Evolutionary conservation across 2,329 filamentous ascomycete genomes (phyloP), one percentile per base, ranked within the genome.

Genomic region (Lasiodiplodia gonubiensis): DNA sequence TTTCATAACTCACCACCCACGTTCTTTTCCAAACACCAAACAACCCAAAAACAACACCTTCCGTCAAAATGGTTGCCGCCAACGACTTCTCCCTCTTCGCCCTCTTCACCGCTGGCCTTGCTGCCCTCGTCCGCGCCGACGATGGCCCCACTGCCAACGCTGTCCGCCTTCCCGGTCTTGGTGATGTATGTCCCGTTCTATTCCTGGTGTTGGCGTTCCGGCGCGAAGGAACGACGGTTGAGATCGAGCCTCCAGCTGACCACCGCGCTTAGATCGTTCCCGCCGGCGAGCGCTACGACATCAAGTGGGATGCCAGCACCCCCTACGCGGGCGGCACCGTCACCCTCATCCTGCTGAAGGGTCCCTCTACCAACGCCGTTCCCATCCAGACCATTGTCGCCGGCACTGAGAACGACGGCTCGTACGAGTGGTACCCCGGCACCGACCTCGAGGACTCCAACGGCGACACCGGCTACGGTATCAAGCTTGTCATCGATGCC

Each of bases 261-360:
- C 39, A 49, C 16, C 27, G 51, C 53, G 25, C 61, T 21, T 70
- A 79, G 75, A 75, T 83, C 65, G 86, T 89, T 66, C 83, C 84
- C n/a, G 86, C 78, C 69, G 86, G 86, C 76, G 74, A 82, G 76
- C 73, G 80, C 67, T 89, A 81, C 83, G 82, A 79, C 73, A 86
- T 89, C 82, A 86, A 81, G 70, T 90, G 88, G 88, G 70, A 80
- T 69, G 79, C 83, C 59, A 82, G 79, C 71, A 82, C 82, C 66
- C 67, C 75, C 66, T 67, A 67, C 66, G 30, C 67, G 3, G 61
- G 60, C 23, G 82, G 81, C 73, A 82, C 79, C 49, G 80, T 89
- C 74, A 85, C 86, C n/a, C 79, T 90, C 68, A 76, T 87, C 69
- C 85, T 90, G 70, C 84, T 89, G 72, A 84, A 84, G 74, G 88